These are phyloP conservation scores for Verticillium tricorpus DNA, from an alignment of 2,329 filamentous ascomycete species.

Conservation along the genomic window DNA sequence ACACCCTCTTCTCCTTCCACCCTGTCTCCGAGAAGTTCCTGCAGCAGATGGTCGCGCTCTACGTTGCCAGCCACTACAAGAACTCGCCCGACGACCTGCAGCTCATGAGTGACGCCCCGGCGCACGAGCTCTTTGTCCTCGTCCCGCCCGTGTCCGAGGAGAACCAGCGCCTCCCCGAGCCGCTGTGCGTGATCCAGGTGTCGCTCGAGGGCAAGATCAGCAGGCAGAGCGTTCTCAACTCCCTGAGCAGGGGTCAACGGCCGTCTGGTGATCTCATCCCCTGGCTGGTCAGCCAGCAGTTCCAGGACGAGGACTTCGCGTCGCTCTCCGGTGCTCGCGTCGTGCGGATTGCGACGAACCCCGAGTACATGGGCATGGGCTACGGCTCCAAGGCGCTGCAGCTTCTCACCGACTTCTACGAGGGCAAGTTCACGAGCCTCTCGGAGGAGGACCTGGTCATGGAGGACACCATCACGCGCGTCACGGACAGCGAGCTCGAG, in stretches of 20 bases:
- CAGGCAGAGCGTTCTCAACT: constrained; percentile 84
- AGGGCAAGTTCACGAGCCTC: constrained; percentile 83
- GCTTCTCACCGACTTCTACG: constrained; percentile 87
- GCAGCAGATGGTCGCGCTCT: constrained; percentile 96
- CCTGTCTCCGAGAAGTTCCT: constrained; percentile 95
- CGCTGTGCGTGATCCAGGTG: constrained; percentile 90
- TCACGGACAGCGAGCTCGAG: constrained; percentile 78
- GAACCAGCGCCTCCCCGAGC: constrained; percentile 78
- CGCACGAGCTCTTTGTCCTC: constrained; percentile 92
- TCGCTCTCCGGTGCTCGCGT: constrained; percentile 86
- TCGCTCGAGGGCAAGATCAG: constrained; percentile 94
- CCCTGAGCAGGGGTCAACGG: constrained; percentile 81
- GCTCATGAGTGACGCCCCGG: constrained; percentile 95
- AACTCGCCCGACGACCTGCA: constrained; percentile 98
- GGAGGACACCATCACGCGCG: constrained; percentile 66
- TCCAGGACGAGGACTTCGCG: constrained; percentile 96
- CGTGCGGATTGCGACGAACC: constrained; percentile 93
- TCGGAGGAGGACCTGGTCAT: constrained; percentile 57
- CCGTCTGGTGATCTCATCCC: constrained; percentile 92
- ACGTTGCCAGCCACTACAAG: constrained; percentile 96
- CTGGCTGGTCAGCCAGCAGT: constrained; percentile 96
- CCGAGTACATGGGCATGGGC: constrained; percentile 87
- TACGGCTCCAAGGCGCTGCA: constrained; percentile 88
- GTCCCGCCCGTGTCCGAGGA: constrained; percentile 79
- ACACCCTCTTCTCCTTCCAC: constrained; percentile 97